phyloP scores from a whole-genome alignment of 331 rosid genomes.

The Arachis monticola region DNA sequence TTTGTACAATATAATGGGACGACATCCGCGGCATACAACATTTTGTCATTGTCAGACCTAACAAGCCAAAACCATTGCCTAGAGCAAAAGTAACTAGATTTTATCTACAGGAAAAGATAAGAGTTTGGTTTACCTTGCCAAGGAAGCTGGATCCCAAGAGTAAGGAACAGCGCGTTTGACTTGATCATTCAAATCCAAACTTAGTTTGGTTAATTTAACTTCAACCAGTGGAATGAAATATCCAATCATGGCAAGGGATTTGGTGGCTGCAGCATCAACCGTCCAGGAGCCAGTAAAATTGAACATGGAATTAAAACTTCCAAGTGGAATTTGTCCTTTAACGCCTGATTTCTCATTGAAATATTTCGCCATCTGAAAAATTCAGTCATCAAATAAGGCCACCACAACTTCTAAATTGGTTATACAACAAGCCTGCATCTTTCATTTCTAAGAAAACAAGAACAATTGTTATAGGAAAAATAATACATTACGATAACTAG shows the following conservation, averaged over 20 bases:
- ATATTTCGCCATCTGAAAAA: slow-evolving; percentile 83
- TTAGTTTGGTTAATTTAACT: slow-evolving; percentile 61
- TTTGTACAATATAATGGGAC: slow-evolving; percentile 1
- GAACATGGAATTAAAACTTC: slow-evolving; percentile 97
- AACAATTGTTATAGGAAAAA: not conserved
- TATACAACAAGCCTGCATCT: not conserved
- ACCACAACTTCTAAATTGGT: slow-evolving; percentile 26
- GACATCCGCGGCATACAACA: slow-evolving; percentile 7
- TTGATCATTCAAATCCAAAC: slow-evolving; percentile 72
- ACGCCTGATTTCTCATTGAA: slow-evolving; percentile 77
- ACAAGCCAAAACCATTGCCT: slow-evolving; percentile 27
- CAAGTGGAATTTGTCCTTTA: slow-evolving; percentile 69
- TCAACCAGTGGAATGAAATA: slow-evolving; percentile 64
- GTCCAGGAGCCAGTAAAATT: slow-evolving; percentile 91
- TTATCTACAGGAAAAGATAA: slow-evolving; percentile 27
- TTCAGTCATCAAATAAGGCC: slow-evolving; percentile 47
- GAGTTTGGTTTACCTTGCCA: slow-evolving; percentile 74
- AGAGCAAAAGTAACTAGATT: not conserved
- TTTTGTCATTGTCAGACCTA: not conserved
- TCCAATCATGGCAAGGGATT: slow-evolving; percentile 98
- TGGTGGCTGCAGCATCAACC: slow-evolving; percentile 83
- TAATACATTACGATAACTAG: not conserved
- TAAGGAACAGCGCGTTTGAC: slow-evolving; percentile 85
- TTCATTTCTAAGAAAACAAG: not conserved
- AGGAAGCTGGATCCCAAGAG: slow-evolving; percentile 94